Conservation (phyloP, 139 green algal genomes). For the Nannochloris sp. region DNA sequence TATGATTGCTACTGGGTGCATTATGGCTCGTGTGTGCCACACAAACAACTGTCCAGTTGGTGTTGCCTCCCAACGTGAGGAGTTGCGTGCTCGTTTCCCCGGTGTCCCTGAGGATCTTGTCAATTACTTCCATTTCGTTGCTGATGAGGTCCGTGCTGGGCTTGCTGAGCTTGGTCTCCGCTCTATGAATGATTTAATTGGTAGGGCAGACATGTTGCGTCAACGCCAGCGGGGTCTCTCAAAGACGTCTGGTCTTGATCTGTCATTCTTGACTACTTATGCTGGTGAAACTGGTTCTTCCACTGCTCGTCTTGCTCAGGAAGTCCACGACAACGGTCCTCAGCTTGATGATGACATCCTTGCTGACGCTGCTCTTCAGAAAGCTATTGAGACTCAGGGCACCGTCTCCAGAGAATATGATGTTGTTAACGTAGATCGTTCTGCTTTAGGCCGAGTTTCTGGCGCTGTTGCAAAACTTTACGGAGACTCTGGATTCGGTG, state of each 20-base stretch:
- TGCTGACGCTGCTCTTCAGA: slow-evolving; percentile 66
- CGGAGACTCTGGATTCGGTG: slow-evolving; percentile 77
- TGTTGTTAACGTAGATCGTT: slow-evolving; percentile 85
- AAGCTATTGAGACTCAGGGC: slow-evolving; percentile 40
- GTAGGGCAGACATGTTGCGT: slow-evolving; percentile 63
- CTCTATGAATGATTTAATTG: slow-evolving; percentile 90
- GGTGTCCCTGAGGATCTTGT: slow-evolving; percentile 68
- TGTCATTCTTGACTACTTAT: slow-evolving; percentile 85
- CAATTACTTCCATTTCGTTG: slow-evolving; percentile 97
- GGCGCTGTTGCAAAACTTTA: slow-evolving; percentile 76
- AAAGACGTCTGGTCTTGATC: slow-evolving; percentile 90
- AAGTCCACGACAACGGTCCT: slow-evolving; percentile 69
- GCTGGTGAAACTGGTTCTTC: slow-evolving; percentile 37
- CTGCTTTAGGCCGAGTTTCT: slow-evolving; percentile 63
- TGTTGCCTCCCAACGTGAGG: slow-evolving; percentile 93
- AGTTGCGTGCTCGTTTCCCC: slow-evolving; percentile 94
- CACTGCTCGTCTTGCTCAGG: slow-evolving; percentile 32
- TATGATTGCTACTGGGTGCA: slow-evolving; percentile 98
- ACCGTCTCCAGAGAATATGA: slow-evolving; percentile 42
- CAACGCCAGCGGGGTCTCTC: slow-evolving; percentile 55
- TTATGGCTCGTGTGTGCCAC: slow-evolving; percentile 99
- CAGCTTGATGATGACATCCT: slow-evolving; percentile 92
- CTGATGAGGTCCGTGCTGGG: slow-evolving; percentile 76
- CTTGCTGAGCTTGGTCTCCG: slow-evolving; percentile 79
- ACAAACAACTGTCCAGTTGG: slow-evolving; percentile 99